phyloP scores from a whole-genome alignment of 2,329 filamentous ascomycete species.

The Ophiostoma ips region DNA sequence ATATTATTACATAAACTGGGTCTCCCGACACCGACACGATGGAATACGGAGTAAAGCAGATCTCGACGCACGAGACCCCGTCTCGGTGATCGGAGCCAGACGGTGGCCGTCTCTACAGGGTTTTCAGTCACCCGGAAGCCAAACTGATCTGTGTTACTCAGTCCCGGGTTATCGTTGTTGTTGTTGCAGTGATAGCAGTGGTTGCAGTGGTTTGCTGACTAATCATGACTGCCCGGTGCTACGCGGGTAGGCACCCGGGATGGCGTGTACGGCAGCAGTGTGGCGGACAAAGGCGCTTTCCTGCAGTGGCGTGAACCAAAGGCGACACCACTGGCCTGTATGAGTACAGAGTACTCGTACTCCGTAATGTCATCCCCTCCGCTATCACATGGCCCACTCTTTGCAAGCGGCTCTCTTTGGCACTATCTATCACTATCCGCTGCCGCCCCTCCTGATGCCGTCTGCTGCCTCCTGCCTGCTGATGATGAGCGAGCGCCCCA shows the following conservation, averaged over 20 bases:
- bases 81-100: too few species aligned
- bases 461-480: background rate
- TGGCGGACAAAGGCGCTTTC: conserved; percentile 6
- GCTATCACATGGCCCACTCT: conserved; percentile 12
- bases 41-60: too few species aligned
- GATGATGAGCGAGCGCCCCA: too few species aligned
- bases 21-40: background rate
- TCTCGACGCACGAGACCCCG: too few species aligned
- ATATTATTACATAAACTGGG: background rate
- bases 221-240: background rate
- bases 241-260: background rate
- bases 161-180: background rate
- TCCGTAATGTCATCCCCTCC: conserved; percentile 10
- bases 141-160: too few species aligned
- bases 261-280: background rate
- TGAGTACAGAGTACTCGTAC: too few species aligned
- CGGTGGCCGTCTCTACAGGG: too few species aligned
- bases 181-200: background rate
- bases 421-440: background rate
- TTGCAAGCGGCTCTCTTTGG: background rate
- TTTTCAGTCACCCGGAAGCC: too few species aligned
- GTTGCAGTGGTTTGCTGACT: too few species aligned
- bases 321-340: background rate
- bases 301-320: conserved; percentile 3
- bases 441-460: background rate